A percentile compares a stretch with the other conserved stretches of the same genome.
phyloP scores from a whole-genome alignment of 1,139 yeast genomes.

The Lodderomyces beijingensis region DNA sequence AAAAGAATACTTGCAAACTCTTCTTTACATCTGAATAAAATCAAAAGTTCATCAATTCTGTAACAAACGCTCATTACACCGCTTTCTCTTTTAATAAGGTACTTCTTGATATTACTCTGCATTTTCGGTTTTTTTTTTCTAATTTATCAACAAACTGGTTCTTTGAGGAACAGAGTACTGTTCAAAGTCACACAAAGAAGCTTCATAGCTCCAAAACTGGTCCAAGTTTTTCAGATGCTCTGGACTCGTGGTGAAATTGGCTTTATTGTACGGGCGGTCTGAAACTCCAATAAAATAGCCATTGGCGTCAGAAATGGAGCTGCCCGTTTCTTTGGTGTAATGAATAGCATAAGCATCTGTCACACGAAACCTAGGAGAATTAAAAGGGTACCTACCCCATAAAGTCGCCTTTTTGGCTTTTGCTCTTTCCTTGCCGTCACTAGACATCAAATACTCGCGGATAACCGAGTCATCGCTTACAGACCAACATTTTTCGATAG shows the following conservation, averaged over 20 bases:
- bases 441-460: slow-evolving; percentile 17
- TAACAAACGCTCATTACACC: too few species aligned
- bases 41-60: too few species aligned
- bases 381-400: slow-evolving; percentile 20
- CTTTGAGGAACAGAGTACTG: slow-evolving; percentile 23
- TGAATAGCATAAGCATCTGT: slow-evolving; percentile 15
- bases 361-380: slow-evolving; percentile 22
- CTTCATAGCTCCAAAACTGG: slow-evolving; percentile 28
- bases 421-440: neutral
- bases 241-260: slow-evolving; percentile 5
- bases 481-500: slow-evolving; percentile 33
- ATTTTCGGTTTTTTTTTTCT: too few species aligned
- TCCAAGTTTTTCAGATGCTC: slow-evolving; percentile 1
- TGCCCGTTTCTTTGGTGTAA: slow-evolving; percentile 7
- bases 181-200: slow-evolving; percentile 27
- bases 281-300: slow-evolving; percentile 10
- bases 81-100: too few species aligned
- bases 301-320: slow-evolving; percentile 4
- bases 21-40: too few species aligned
- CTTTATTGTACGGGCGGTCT: slow-evolving; percentile 3
- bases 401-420: slow-evolving; percentile 2
- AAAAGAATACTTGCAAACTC: too few species aligned
- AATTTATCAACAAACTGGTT: slow-evolving; percentile 11
- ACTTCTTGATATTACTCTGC: too few species aligned
- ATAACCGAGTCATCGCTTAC: slow-evolving; percentile 24